phyloP scores from a whole-genome alignment of 176 grass and related monocot species.

The Pontederia crassipes region DNA sequence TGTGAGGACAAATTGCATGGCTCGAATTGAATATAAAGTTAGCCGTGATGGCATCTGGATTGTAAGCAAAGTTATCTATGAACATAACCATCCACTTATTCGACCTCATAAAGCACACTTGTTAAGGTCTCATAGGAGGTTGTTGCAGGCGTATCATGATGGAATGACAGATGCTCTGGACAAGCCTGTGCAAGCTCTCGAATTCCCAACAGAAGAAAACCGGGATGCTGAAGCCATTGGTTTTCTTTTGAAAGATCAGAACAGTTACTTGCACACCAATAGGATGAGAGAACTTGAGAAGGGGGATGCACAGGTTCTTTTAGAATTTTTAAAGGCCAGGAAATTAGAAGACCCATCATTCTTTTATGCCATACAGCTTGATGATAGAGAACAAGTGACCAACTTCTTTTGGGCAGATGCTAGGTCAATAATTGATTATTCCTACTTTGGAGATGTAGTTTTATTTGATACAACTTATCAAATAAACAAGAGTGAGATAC shows the following conservation, averaged over 20 bases:
- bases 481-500: constrained; percentile 30
- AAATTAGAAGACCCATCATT: constrained; percentile 41
- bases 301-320: constrained; percentile 37
- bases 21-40: constrained; percentile 37
- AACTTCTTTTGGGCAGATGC: constrained; percentile 42
- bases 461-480: constrained; percentile 45
- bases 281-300: constrained; percentile 35
- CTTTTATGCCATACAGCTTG: constrained; percentile 43
- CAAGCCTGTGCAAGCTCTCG: constrained; percentile 14
- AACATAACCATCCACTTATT: constrained; percentile 43
- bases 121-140: constrained; percentile 28
- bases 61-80: constrained; percentile 36
- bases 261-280: constrained; percentile 34
- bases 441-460: constrained; percentile 41
- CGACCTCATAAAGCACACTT: constrained; percentile 28
- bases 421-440: constrained; percentile 39
- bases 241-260: constrained; percentile 38
- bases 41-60: constrained; percentile 26
- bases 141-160: constrained; percentile 9
- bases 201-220: constrained; percentile 26
- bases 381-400: constrained; percentile 36
- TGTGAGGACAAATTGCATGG: constrained; percentile 43
- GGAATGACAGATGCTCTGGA: constrained; percentile 6
- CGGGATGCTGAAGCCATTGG: constrained; percentile 27
- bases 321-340: constrained; percentile 43